Conservation (phyloP, 1,139 yeast species). For the Zhuliangozyma parablackwelliae region DNA sequence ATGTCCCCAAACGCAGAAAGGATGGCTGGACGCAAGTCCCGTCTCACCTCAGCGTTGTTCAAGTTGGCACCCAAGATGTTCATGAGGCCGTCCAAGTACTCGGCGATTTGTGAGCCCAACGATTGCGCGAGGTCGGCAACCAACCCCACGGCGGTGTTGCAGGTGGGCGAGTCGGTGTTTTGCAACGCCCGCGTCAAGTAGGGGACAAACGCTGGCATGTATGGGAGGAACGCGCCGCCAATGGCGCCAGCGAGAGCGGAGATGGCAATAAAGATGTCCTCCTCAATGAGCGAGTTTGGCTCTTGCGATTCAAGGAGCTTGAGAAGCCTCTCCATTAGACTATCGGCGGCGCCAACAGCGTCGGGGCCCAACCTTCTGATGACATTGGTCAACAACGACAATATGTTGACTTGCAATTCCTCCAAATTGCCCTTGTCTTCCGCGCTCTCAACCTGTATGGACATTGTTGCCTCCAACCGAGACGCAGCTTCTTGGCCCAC, state of each 20-base stretch:
- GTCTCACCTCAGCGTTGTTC: slow-evolving; percentile 60
- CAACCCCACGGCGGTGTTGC: slow-evolving; percentile 87
- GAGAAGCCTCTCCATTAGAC: slow-evolving; percentile 77
- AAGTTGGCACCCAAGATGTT: slow-evolving; percentile 70
- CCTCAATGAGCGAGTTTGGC: slow-evolving; percentile 80
- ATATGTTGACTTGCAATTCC: slow-evolving; percentile 82
- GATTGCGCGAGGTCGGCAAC: slow-evolving; percentile 98
- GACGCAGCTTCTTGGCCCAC: slow-evolving; percentile 72
- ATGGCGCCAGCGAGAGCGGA: slow-evolving; percentile 84
- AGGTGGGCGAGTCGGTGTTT: slow-evolving; percentile 78
- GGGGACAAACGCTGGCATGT: slow-evolving; percentile 80
- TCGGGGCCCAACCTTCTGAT: slow-evolving; percentile 76
- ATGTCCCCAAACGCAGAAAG: slow-evolving; percentile 96
- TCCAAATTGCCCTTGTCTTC: slow-evolving; percentile 79
- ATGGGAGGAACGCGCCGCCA: slow-evolving; percentile 64
- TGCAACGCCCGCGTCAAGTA: slow-evolving; percentile 71
- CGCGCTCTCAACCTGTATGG: slow-evolving; percentile 47
- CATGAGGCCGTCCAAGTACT: slow-evolving; percentile 80
- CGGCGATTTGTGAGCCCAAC: slow-evolving; percentile 65
- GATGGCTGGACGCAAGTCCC: slow-evolving; percentile 81
- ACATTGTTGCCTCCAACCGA: slow-evolving; percentile 67
- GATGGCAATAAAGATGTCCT: slow-evolving; percentile 87
- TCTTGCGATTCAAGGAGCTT: slow-evolving; percentile 58
- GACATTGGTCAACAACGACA: slow-evolving; percentile 82
- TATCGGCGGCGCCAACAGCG: slow-evolving; percentile 69